These are phyloP conservation scores for Cicer chorassanicum DNA, from an alignment of 306 rosid species.

Conservation along the genomic window DNA sequence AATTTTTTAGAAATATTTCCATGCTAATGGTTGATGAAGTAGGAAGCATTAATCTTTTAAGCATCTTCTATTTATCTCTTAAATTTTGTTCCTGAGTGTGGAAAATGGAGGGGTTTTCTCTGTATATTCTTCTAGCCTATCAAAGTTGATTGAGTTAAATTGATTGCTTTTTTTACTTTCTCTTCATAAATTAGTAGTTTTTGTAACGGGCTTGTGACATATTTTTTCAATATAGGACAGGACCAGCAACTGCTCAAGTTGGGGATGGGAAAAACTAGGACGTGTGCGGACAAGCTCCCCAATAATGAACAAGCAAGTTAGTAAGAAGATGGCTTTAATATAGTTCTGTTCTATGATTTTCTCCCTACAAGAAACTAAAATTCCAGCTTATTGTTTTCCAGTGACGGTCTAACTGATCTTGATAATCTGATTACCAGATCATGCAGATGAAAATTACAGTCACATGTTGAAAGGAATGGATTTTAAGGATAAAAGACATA, in stretches of 20 bases:
- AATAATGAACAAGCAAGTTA: constrained; percentile 52
- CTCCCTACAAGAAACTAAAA: constrained; percentile 30
- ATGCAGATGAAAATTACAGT: constrained; percentile 44
- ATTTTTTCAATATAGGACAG: constrained; percentile 65
- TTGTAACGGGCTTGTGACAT: constrained; percentile 38
- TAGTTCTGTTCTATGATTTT: constrained; percentile 26
- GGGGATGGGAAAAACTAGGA: constrained; percentile 53
- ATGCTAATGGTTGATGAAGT: constrained; percentile 26
- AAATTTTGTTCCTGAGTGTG: constrained; percentile 29
- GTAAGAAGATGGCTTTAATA: constrained; percentile 35
- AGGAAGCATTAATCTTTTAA: constrained; percentile 33
- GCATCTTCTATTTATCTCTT: constrained; percentile 39
- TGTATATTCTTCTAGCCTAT: constrained; percentile 34
- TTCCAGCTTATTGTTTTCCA: constrained; percentile 26
- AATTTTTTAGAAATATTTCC: background rate
- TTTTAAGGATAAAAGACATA: constrained; percentile 54
- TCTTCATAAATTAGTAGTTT: constrained; percentile 32
- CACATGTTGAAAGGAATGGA: constrained; percentile 51
- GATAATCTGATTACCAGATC: constrained; percentile 60
- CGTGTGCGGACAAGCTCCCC: constrained; percentile 39
- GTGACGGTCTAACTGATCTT: constrained; percentile 40
- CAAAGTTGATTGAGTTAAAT: constrained; percentile 35
- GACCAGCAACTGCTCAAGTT: constrained; percentile 59
- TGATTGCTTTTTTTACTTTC: constrained; percentile 12
- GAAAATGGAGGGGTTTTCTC: constrained; percentile 28